Percentiles rank a stretch among this genome's conserved stretches.
phyloP scores from a whole-genome alignment of 2,329 filamentous ascomycete species.

The Aspergillus udagawae region DNA sequence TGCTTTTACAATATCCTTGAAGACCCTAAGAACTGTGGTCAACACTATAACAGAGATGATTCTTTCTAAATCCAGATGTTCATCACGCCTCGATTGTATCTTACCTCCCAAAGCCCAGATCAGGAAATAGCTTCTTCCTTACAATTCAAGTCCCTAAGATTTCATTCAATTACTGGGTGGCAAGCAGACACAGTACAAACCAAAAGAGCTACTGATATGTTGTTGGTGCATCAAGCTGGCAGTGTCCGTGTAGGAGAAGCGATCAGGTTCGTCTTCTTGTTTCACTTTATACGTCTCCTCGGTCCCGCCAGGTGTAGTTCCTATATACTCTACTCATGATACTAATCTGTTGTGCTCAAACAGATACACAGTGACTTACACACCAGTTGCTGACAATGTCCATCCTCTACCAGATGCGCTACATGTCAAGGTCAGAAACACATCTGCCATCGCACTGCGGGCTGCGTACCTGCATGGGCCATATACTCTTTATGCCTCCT shows the following conservation, averaged over 20 bases:
- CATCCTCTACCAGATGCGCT: slow-evolving; percentile 78
- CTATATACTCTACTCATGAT: neutral
- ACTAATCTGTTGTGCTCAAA: slow-evolving; percentile 4
- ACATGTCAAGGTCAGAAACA: slow-evolving; percentile 86
- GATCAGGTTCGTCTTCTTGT: slow-evolving; percentile 60
- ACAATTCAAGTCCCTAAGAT: slow-evolving; percentile 18
- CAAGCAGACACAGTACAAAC: slow-evolving; percentile 19
- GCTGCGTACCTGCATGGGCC: slow-evolving; percentile 96
- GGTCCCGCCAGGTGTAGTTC: neutral
- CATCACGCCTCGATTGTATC: slow-evolving; percentile 41
- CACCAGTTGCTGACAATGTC: slow-evolving; percentile 81
- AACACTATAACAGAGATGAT: slow-evolving; percentile 19
- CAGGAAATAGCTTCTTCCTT: slow-evolving; percentile 15
- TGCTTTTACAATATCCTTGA: neutral
- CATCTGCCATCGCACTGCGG: slow-evolving; percentile 80
- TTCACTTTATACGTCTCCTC: neutral
- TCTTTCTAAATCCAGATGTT: slow-evolving; percentile 33
- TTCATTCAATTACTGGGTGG: slow-evolving; percentile 35
- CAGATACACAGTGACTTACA: slow-evolving; percentile 83
- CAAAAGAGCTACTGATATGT: slow-evolving; percentile 54
- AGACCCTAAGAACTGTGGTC: neutral
- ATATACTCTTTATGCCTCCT: slow-evolving; percentile 82
- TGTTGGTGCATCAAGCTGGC: slow-evolving; percentile 86
- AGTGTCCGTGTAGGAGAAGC: slow-evolving; percentile 93
- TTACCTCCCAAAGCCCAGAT: slow-evolving; percentile 37